Evolutionary conservation across 257 asterid genomes (phyloP), one percentile per base, ranked within the genome.

Genomic region (Leptodermis oblonga): DNA sequence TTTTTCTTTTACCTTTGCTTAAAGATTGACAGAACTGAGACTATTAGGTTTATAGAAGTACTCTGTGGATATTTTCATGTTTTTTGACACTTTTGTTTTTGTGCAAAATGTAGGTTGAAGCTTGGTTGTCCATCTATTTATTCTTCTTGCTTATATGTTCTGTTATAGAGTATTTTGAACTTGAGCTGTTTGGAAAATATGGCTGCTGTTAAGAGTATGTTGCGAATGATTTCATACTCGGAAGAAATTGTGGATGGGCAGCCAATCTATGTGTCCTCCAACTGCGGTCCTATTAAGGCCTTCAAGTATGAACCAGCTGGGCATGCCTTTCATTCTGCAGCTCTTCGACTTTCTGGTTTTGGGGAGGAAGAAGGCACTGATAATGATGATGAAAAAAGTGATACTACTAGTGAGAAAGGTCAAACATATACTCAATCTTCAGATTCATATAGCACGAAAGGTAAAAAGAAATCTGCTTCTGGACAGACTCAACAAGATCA

Each of bases 401-500:
- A 74, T 34, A 78, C 70, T 61, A 51, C 87, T 0, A 79, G 23
- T 58, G 95, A 84, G 42, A 90, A 89, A 73, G 96, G 88, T 41
- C 79, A 68, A 74, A 69, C 81, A 12, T 83, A 81, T 73, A 66
- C 84, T 3, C 85, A 80, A 20, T 80, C 97, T 15, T 85, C 95
- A 1, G 94, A 89, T 65, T 82, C 96, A 0, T 94, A 88, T 84
- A 85, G 93, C 71, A 86, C 87, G 72, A 94, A 87, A 82, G 94
- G 96, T 58, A 87, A 84, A 84, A 93, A 94, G 86, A 94, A 94
- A 67, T 84, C 96, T 61, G 87, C 88, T 2, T 73, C 88, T 37
- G 97, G 84, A 11, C 71, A 81, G 15, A 83, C 83, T 77, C 85
- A 83, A 80, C 99, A 88, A 76, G 97, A 94, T 77, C 99, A 94